Evolutionary conservation across 305 asterid genomes (phyloP).

Genomic region (Petunia hybrid): DNA sequence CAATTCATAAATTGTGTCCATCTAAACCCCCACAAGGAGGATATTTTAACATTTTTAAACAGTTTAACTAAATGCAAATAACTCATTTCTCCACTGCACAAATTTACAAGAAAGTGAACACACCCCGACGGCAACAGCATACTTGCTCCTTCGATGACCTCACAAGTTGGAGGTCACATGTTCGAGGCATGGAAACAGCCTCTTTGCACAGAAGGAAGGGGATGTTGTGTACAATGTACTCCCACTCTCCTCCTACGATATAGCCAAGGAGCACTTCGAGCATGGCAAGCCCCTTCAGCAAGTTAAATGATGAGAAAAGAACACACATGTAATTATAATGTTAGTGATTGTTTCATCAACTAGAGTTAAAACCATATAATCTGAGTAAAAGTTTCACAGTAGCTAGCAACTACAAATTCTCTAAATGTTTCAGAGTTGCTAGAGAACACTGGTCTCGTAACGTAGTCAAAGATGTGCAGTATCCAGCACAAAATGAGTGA

Average conservation of each 20-base stretch:
- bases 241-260: background rate
- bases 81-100: background rate
- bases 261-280: background rate
- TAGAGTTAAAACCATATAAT: background rate
- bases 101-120: conserved; percentile 23
- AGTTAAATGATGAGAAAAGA: conserved; percentile 18
- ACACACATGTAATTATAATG: conserved; percentile 2
- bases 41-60: background rate
- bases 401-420: too few relatives aligned
- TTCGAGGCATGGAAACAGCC: background rate
- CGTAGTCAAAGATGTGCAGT: background rate
- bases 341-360: background rate
- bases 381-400: background rate
- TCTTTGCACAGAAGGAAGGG: conserved; percentile 23
- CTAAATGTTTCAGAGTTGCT: too few relatives aligned
- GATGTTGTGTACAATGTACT: background rate
- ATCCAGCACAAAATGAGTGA: background rate
- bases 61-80: conserved; percentile 5
- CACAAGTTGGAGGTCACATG: conserved; percentile 2
- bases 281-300: conserved; percentile 13
- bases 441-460: background rate
- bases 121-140: background rate
- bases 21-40: background rate
- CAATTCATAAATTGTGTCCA: background rate
- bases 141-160: conserved; percentile 19